Evolutionary conservation across 2,329 filamentous ascomycete species (phyloP), one percentile per base, ranked within the genome.

Genomic region (Trichoderma koningiopsis): DNA sequence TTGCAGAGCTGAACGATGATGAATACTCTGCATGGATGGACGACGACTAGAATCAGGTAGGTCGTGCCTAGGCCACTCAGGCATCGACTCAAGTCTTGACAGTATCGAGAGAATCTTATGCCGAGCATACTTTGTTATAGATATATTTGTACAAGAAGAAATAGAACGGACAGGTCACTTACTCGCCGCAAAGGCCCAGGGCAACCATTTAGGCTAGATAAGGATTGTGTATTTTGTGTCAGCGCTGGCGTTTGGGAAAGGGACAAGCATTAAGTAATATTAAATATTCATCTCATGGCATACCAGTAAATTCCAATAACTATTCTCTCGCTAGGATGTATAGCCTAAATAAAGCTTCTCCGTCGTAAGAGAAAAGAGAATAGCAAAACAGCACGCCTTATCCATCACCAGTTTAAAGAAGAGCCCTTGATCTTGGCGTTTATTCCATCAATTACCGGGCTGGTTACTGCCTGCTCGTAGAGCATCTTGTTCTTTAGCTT

Each of bases 401-500:
- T 37, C 8, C n/a, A 10, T 24, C 56, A 67, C 64, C 64, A 67
- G 5, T 52, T 52, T 22, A 67, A 37, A 4, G 55, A 67, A 22
- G 43, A 2, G n/a, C 22, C 22, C 16, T 40, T 57, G 7, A 56
- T 33, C 5, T 73, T 72, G 5, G 77, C 74, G 8, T 75, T 71
- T 56, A 82, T 67, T 19, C 75, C 74, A 24, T 73, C 62, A 37
- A 82, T 79, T 5, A 77, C 77, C 2, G 81, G 80, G 22, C 73
- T 75, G 22, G 73, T 72, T 13, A 72, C 63, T 11, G 68, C 73
- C 73, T 76, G 81, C 75, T 85, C 82, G 3, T 77, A 77, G 43
- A 78, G 76, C 57, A 84, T 77, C 73, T 80, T 83, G 11, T 85
- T 84, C 27, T 79, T 79, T 76, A 92, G 89, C 78, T 89, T 91